phyloP scores from a whole-genome alignment of 2,329 filamentous ascomycete species.

The Xylariaceae sp. region DNA sequence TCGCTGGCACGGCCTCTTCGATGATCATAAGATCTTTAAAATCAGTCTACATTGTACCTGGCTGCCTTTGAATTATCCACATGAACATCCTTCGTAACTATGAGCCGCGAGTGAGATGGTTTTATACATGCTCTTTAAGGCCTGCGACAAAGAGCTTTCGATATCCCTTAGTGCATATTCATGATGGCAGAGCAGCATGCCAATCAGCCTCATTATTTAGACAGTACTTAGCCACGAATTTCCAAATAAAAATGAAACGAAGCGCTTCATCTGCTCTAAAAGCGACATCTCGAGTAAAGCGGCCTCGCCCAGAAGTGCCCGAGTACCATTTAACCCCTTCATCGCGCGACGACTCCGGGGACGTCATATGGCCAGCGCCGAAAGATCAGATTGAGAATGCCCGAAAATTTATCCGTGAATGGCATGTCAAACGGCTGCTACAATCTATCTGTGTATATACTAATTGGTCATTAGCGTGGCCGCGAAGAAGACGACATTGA shows the following conservation, averaged over 20 bases:
- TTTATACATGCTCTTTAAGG: background rate
- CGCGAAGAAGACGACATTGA: constrained; percentile 57
- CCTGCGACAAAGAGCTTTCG: background rate
- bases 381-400: constrained; percentile 59
- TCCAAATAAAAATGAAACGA: constrained; percentile 35
- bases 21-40: too few relatives aligned
- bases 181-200: background rate
- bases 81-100: constrained; percentile 2
- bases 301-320: constrained; percentile 41
- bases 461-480: constrained; percentile 49
- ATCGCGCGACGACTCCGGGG: constrained; percentile 50
- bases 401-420: constrained; percentile 61
- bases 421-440: constrained; percentile 47
- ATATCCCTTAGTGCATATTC: background rate
- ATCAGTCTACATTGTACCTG: too few relatives aligned
- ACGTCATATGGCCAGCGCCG: constrained; percentile 67
- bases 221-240: background rate
- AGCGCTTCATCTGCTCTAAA: constrained; percentile 30
- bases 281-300: constrained; percentile 33
- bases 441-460: background rate
- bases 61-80: too few relatives aligned
- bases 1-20: too few relatives aligned
- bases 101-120: background rate
- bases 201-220: background rate
- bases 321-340: constrained; percentile 53